Base-by-base conservation (phyloP, 2,329 filamentous ascomycete species). In the Cephalotrichum gorgonifer region DNA sequence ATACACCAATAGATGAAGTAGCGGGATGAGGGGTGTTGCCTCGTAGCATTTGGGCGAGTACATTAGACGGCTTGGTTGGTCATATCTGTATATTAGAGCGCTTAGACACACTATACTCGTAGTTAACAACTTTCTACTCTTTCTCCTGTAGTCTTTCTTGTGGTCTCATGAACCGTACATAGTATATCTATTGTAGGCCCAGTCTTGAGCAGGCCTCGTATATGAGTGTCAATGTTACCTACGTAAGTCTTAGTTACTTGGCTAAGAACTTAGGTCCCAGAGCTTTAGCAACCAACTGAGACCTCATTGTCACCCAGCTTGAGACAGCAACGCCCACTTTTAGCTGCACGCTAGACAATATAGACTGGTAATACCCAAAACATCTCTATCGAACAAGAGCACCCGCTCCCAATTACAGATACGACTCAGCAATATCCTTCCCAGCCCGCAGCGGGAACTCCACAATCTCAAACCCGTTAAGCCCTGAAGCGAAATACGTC, bases 401-500 rank as follows among this genome's bases (percentile, higher is more conserved):
- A 15, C 30, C 11, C 5, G 30, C 12, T 11, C 11, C 9, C 23
- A 17, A 3, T 35, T 35, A 46, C 28, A 47, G 22, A 23, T 41
- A 47, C 8, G 45, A 39, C 3, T 28, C 45, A 6, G 35, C 33
- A 20, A 47, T 33, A 25, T 47, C 45, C 33, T 30, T 38, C 11
- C 45, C 45, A 7, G 45, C 45, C 12, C 45, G 17, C 22, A 47
- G 20, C 12, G 45, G 28, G n/a, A 27, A 27, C 45, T 47, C 45
- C 8, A 47, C 45, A 14, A 35, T 47, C 23, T 47, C 45, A 28
- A 47, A 47, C 6, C 30, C 22, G 30, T 41, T 47, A 31, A 47
- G 25, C 12, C 45, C 45, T 15, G 45, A 47, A 3, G 45, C 45
- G 14, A 39, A 47, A 28, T 39, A 39, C 22, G 45, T 47, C 17